Percentiles rank a stretch among this genome's conserved stretches.
These are phyloP conservation scores for Apostasia shenzhenica DNA, from an alignment of 106 monocot species.

Conservation along the genomic window DNA sequence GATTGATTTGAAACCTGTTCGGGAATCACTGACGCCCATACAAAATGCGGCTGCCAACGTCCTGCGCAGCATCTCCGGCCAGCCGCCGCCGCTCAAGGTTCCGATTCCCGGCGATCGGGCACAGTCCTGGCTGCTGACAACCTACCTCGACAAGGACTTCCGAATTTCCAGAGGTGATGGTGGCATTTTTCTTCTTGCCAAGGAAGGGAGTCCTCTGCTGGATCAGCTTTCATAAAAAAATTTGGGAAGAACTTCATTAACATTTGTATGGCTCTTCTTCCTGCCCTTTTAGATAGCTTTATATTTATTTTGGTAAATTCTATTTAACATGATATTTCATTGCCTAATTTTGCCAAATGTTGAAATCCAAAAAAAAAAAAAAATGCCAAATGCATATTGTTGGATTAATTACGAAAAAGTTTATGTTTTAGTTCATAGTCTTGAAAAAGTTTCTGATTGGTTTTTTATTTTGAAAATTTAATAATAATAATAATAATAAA, in stretches of 20 bases:
- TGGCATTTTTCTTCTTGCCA: conserved; percentile 80
- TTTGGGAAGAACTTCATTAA: background rate
- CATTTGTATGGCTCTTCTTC: background rate
- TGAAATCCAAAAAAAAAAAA: no score
- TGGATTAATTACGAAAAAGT: no score
- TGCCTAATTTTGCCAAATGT: no score
- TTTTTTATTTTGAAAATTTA: no score
- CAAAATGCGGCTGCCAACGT: conserved; percentile 51
- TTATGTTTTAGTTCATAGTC: no score
- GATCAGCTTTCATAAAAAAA: conserved; percentile 34
- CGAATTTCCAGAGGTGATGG: conserved; percentile 91
- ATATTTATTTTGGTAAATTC: background rate
- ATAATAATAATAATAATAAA: no score
- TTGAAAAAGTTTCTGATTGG: no score
- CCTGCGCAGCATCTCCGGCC: conserved; percentile 56
- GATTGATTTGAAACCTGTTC: conserved; percentile 48
- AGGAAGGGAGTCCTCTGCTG: conserved; percentile 78
- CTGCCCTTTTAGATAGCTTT: background rate
- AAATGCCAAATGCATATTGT: no score
- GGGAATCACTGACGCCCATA: conserved; percentile 49
- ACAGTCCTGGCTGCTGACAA: conserved; percentile 71
- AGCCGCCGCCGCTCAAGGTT: conserved; percentile 70
- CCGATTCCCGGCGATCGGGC: conserved; percentile 58
- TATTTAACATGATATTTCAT: no score
- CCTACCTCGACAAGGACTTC: conserved; percentile 81